Base-by-base conservation (phyloP, 192 early-diverging fungal genomes). In the Backusella luteola region DNA sequence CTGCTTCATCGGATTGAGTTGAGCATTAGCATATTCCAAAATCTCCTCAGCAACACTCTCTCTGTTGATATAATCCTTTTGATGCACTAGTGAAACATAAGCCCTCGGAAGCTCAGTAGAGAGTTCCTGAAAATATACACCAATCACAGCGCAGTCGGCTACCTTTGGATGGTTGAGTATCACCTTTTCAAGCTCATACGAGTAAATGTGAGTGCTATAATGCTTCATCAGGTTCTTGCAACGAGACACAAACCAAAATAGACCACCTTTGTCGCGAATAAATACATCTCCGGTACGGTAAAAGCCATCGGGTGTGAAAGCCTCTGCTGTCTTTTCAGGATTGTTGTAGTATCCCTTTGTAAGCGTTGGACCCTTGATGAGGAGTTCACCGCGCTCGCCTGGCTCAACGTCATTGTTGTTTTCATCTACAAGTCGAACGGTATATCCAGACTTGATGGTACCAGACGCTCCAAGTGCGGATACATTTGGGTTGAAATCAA, bases 191-290 rank as follows among this genome's bases (percentile, higher is more conserved):
- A 93, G 84, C 75, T 93, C 91, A 15, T 90, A 89, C 34, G 91
- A 89, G 1, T 90, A 79, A 44, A 93, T 87, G 53, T 94, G 91
- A 72, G 89, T 85, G 9, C 91, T 79, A 71, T 93, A 92, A 32
- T 73, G 39, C 63, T 72, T 73, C 23, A 72, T 73, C 9, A 78
- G 17, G 7, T 93, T 91, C 81, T 93, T 94, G 59, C 91, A 71
- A 23, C 96, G 93, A 74, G 93, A 92, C 6, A 88, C 86, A 52
- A 92, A 87, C 76, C 83, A 91, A 76, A 91, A 89, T 66, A 88
- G 75, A 39, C 89, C 89, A 9, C 89, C 67, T 44, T 91, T 86
- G 12, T 84, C 86, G 34, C 46, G 5, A 0, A 80, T 74, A n/a
- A 83, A 89, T 66, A 93, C 77, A 68, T 94, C 93, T 14, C 83